Base-by-base conservation (phyloP, 129 eudicot species). In the Mikania micrantha region DNA sequence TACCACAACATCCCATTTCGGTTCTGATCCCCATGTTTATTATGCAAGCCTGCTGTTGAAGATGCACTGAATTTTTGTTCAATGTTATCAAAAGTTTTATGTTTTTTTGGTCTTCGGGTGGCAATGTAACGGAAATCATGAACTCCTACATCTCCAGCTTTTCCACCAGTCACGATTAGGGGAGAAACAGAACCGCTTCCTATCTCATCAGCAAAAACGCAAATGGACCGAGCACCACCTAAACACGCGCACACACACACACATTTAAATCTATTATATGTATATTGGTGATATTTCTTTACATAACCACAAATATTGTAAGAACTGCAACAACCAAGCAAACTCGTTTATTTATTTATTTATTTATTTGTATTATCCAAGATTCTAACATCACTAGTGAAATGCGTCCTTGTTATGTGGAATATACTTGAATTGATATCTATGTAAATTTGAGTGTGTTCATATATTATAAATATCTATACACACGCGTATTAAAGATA, bases 61-160 rank as follows among this genome's bases (percentile, higher is more conserved):
- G 94, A 79, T 45, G 87, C 73, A 67, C 72, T 84, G 40, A 69
- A 70, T 56, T 78, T 64, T 25, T 78, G 92, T 58, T 94, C 99
- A 36, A 21, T 66, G 44, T 77, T 50, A 66, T 82, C 87, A 7
- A 80, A 66, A 29, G 73, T 87, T 74, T 82, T 86, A 64, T 89
- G 81, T 48, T 84, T 79, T 70, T 89, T 94, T 34, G 83, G 78
- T 84, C 89, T 84, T 75, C 97, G 97, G 3, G 99, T 89, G 3
- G 97, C 99, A 72, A 94, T 87, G 77, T 94, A 94, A 35, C 99
- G 96, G 60, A 94, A 94, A 81, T 94, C 99, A 76, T 94, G 99
- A 80, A 94, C 86, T 67, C 99, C 99, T 68, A 94, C 88, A 76
- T 94, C 99, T 39, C 99, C 97, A 9, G 82, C 84, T 74, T 85